Percentiles rank a stretch among this genome's conserved stretches.
Conservation (phyloP, 257 asterid genomes). For the Solanum microdontum region DNA sequence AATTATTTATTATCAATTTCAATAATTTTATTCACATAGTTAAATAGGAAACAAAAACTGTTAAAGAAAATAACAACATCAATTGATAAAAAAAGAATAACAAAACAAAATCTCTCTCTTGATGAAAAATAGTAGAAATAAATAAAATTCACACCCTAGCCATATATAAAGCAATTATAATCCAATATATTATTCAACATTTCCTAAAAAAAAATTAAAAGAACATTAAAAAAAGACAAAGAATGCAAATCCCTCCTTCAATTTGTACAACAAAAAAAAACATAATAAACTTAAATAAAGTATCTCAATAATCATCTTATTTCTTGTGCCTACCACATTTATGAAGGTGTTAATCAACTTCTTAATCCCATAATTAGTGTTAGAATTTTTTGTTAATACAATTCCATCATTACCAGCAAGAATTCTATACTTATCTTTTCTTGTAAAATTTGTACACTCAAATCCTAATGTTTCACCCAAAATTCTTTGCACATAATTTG, state of each 20-base stretch:
- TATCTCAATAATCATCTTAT: neutral
- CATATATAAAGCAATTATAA: neutral
- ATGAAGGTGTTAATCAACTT: neutral
- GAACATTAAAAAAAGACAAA: neutral
- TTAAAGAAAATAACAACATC: too few species aligned
- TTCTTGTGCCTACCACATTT: neutral
- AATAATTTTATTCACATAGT: neutral
- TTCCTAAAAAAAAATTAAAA: neutral
- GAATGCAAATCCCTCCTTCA: neutral
- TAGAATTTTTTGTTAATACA: neutral
- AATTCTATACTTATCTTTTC: conserved; percentile 29
- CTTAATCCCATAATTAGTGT: neutral
- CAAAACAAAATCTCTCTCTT: neutral
- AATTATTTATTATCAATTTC: neutral
- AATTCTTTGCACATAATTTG: conserved; percentile 27
- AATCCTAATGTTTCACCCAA: conserved; percentile 16
- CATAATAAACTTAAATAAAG: neutral
- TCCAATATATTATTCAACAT: neutral
- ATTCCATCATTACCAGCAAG: conserved; percentile 30
- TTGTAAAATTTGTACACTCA: conserved; percentile 24
- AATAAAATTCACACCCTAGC: neutral
- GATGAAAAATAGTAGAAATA: too few species aligned
- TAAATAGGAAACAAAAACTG: neutral
- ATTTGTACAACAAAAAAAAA: neutral
- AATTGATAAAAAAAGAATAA: neutral